Conservation (phyloP, 306 rosid species). For the Malus fusca region DNA sequence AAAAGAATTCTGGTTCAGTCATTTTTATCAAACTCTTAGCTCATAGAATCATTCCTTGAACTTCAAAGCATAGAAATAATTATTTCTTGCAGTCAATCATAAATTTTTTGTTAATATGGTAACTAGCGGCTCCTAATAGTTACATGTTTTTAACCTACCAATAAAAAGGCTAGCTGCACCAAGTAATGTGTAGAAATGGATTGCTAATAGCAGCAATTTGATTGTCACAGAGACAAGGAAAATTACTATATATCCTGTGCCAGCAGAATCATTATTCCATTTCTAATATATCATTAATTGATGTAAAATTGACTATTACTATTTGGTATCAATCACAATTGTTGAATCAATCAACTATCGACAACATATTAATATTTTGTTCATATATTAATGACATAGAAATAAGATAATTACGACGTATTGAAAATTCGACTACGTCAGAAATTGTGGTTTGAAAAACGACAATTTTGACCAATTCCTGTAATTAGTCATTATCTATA, state of each 20-base stretch:
- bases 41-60: neutral
- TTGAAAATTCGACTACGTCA: no score
- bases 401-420: no score
- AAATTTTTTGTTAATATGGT: neutral
- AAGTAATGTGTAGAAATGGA: neutral
- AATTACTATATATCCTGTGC: neutral
- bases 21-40: neutral
- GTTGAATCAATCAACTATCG: no score
- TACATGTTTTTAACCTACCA: neutral
- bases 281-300: neutral
- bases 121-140: neutral
- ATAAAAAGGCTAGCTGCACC: neutral
- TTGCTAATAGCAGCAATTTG: neutral
- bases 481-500: no score
- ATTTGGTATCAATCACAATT: no score
- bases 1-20: neutral
- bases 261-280: neutral
- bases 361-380: no score
- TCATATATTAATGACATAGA: no score
- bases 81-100: no score
- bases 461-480: no score
- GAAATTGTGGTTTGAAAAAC: no score
- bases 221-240: neutral
- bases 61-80: neutral
- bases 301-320: no score